Evolutionary conservation across 192 early-diverging fungal genomes (phyloP), one percentile per base, ranked within the genome.

Genomic region (Mycoemilia scoparia): DNA sequence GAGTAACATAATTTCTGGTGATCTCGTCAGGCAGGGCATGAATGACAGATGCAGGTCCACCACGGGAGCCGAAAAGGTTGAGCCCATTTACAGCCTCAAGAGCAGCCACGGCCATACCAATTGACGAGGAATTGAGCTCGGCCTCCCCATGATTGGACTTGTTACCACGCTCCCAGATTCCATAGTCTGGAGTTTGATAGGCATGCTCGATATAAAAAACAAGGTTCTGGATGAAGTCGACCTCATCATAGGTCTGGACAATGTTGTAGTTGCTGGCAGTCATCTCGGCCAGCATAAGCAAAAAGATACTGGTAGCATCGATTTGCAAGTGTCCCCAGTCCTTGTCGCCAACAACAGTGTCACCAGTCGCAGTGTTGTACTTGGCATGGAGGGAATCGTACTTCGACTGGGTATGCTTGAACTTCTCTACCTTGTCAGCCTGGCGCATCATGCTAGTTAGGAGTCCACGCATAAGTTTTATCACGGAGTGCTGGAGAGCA

Each of bases 301-400:
- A 40, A 46, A 82, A 88, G 29, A 88, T 51, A 38, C 72, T 76
- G 19, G 84, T 88, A 21, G 84, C 84, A 45, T 88, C 84, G 38
- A 85, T 76, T 57, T 88, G 84, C 47, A 85, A 55, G 55, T 88
- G 84, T 15, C 82, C 84, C 84, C 84, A 88, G 19, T 77, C 79
- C 4, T 51, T 54, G 46, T 88, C 84, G 9, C 71, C 79, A 9
- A 88, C 82, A 13, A 88, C 84, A 16, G 82, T 82, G 34, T 73
- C 80, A 20, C 80, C 82, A 1, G 79, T 85, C 6, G 59, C 59
- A 5, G 82, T 88, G 37, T 82, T 79, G 56, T 82, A 87, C 60
- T 88, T 88, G 31, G 84, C 84, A 42, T 88, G 84, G 2, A 88
- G 69, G n/a, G 79, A 57, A 50, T 88, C 66, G 9, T 64, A 39